Evolutionary conservation across 345 rosid species (phyloP).

Genomic region (Erucastrum elatum): DNA sequence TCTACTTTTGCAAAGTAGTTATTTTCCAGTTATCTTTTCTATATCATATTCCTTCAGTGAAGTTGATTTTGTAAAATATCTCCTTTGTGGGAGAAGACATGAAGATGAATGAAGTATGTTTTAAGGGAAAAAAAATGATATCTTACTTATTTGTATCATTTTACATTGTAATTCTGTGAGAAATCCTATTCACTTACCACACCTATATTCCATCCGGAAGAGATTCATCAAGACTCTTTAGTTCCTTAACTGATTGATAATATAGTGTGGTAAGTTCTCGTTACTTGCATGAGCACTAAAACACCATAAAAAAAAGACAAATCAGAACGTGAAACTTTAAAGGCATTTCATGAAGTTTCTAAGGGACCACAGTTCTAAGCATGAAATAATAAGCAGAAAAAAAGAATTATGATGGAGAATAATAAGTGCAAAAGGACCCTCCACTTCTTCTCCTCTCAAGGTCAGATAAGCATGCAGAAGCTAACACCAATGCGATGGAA

Average conservation of each 20-base stretch:
- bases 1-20: too few relatives aligned
- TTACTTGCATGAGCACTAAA: slow-evolving; percentile 67
- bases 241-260: slow-evolving; percentile 91
- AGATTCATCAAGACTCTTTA: slow-evolving; percentile 91
- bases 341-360: not conserved
- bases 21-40: too few relatives aligned
- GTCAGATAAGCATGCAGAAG: slow-evolving; percentile 14
- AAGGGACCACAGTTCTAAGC: not conserved
- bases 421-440: too few relatives aligned
- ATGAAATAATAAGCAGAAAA: not conserved
- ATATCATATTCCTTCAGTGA: too few relatives aligned
- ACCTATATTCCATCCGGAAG: slow-evolving; percentile 96
- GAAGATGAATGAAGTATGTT: too few relatives aligned
- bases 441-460: not conserved
- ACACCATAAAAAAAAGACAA: not conserved
- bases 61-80: too few relatives aligned
- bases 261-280: slow-evolving; percentile 97
- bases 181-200: slow-evolving; percentile 91
- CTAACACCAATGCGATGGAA: slow-evolving; percentile 12
- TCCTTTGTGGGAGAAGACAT: too few relatives aligned
- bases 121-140: too few relatives aligned
- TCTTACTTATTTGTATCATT: too few relatives aligned
- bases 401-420: slow-evolving; percentile 27
- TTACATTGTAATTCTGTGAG: slow-evolving; percentile 66
- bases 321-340: slow-evolving; percentile 3